Conservation (phyloP, 2,329 filamentous ascomycete species). For the Tolypocladium inflatum region DNA sequence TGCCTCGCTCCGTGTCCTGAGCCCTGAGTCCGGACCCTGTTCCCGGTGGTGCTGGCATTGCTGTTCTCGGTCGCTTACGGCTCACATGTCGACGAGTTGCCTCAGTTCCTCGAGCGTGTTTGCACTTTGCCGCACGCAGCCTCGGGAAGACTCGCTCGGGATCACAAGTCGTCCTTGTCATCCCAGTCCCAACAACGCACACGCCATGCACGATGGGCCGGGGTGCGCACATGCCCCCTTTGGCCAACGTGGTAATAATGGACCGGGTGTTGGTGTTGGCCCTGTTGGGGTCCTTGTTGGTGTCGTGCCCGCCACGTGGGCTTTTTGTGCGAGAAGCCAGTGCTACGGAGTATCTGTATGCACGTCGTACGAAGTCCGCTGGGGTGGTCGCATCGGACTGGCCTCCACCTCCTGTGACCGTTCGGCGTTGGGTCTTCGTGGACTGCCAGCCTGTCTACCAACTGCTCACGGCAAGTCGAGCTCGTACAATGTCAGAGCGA, state of each 20-base stretch:
- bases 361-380: neutral
- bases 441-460: neutral
- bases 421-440: neutral
- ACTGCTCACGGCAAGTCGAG: neutral
- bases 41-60: neutral
- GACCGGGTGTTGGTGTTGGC: neutral
- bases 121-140: neutral
- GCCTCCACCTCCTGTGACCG: neutral
- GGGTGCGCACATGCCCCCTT: neutral
- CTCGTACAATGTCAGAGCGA: too few species aligned
- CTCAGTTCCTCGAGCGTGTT: too few species aligned
- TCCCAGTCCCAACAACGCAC: too few species aligned
- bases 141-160: neutral
- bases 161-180: too few species aligned
- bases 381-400: neutral
- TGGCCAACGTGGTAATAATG: neutral
- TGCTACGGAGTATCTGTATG: too few species aligned
- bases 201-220: neutral
- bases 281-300: neutral
- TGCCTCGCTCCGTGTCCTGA: too few species aligned
- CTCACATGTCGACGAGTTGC: neutral
- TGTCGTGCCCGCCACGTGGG: neutral
- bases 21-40: too few species aligned
- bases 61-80: neutral
- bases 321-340: neutral